Percentiles rank a stretch among this genome's conserved stretches.
Evolutionary conservation across 768 basidiomycete species (phyloP).

Genomic region (Dacryopinax spathularia): DNA sequence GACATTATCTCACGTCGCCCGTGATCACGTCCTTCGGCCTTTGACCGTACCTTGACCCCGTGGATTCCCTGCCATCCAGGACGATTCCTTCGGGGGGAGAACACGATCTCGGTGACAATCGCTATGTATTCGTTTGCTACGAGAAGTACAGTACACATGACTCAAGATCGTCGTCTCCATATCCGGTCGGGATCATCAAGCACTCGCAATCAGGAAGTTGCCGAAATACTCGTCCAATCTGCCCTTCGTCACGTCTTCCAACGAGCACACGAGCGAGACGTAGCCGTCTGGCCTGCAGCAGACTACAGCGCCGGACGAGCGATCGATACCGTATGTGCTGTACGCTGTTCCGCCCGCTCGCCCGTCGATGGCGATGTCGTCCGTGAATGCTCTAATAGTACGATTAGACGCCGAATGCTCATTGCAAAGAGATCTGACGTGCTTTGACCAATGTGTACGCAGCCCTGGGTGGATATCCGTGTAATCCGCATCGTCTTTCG

Average conservation of each 20-base stretch:
- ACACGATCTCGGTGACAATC: too few relatives aligned
- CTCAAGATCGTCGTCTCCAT: too few relatives aligned
- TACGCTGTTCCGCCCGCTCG: not conserved
- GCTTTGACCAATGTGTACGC: constrained; percentile 49
- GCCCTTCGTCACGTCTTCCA: not conserved
- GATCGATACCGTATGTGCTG: not conserved
- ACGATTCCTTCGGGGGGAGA: too few relatives aligned
- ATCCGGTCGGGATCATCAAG: too few relatives aligned
- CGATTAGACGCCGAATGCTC: not conserved
- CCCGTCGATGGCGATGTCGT: not conserved
- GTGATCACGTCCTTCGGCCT: too few relatives aligned
- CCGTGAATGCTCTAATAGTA: not conserved
- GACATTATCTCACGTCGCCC: too few relatives aligned
- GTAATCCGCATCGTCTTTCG: constrained; percentile 26
- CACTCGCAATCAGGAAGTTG: not conserved
- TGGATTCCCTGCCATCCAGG: too few relatives aligned
- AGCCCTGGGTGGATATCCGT: constrained; percentile 35
- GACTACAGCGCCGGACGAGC: not conserved
- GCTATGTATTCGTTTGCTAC: too few relatives aligned
- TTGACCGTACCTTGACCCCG: too few relatives aligned
- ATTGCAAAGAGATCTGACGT: not conserved
- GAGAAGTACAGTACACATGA: too few relatives aligned
- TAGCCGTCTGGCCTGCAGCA: not conserved
- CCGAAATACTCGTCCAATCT: not conserved
- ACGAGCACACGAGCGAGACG: not conserved